Percentiles rank a stretch among this genome's conserved stretches.
Evolutionary conservation across 2,329 filamentous ascomycete genomes (phyloP).

Genomic region (Cladobotryum protrusum): DNA sequence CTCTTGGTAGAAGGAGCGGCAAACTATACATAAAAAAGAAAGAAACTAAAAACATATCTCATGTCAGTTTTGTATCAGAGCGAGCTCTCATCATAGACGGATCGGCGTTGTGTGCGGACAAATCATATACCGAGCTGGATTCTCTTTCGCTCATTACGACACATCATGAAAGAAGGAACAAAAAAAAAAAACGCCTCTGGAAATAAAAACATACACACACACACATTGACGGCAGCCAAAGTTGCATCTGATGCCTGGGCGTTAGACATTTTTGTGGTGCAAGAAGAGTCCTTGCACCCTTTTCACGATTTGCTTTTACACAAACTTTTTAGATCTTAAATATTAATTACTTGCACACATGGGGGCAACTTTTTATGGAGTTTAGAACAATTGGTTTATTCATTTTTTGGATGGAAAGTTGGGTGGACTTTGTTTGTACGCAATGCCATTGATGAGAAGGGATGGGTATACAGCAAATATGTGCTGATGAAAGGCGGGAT

Average conservation of each 20-base stretch:
- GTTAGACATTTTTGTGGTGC: neutral
- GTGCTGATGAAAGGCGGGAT: too few species aligned
- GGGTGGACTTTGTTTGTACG: too few species aligned
- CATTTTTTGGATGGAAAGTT: too few species aligned
- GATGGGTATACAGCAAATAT: too few species aligned
- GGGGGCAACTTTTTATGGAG: too few species aligned
- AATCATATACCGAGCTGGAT: neutral
- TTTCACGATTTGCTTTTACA: neutral
- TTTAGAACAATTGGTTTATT: too few species aligned
- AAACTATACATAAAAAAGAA: neutral
- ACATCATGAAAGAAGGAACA: neutral
- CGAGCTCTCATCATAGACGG: neutral
- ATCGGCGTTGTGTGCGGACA: neutral
- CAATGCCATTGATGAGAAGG: too few species aligned
- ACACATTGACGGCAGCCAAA: neutral
- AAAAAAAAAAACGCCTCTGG: neutral
- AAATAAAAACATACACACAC: neutral
- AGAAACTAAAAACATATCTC: neutral
- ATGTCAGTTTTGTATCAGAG: neutral
- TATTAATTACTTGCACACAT: neutral
- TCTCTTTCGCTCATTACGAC: neutral
- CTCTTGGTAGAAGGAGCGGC: conserved; percentile 56
- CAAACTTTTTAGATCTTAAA: neutral
- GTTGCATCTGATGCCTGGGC: too few species aligned
- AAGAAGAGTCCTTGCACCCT: neutral